These are phyloP conservation scores for Kondoa subrosea DNA, from an alignment of 768 basidiomycete species.

Conservation along the genomic window DNA sequence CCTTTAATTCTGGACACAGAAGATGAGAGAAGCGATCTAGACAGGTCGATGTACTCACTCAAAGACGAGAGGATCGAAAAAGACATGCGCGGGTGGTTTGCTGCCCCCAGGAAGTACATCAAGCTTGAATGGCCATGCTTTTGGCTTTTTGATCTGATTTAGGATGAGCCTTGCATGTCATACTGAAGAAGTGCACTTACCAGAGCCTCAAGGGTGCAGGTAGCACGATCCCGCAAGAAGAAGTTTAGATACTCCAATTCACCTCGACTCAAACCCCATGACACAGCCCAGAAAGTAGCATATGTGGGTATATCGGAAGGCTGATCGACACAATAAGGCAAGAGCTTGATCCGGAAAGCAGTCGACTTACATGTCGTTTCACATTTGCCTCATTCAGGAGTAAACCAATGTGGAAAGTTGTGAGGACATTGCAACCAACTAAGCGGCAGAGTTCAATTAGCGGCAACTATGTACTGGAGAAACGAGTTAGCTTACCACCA, in stretches of 20 bases:
- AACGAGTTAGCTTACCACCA: conserved; percentile 41
- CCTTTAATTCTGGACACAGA: neutral
- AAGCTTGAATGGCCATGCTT: neutral
- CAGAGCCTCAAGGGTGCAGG: conserved; percentile 21
- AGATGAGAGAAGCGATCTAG: neutral
- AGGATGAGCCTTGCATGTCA: no score
- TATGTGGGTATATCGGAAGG: conserved; percentile 43
- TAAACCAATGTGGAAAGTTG: conserved; percentile 64
- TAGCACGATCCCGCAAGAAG: conserved; percentile 35
- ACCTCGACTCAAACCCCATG: conserved; percentile 53
- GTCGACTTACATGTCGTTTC: conserved; percentile 34
- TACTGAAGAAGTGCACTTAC: neutral
- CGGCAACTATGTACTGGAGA: conserved; percentile 10
- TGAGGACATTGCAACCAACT: conserved; percentile 35
- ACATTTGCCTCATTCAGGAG: conserved; percentile 41
- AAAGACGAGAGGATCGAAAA: neutral
- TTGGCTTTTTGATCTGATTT: neutral
- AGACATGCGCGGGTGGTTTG: neutral
- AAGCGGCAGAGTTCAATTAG: conserved; percentile 3
- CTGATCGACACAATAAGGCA: conserved; percentile 29
- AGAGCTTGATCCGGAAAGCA: neutral
- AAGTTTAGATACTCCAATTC: conserved; percentile 59
- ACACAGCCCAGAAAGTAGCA: conserved; percentile 52
- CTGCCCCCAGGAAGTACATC: neutral
- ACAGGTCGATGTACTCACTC: neutral